A percentile compares a stretch with the other conserved stretches of the same genome.
Conservation (phyloP, 2,329 filamentous ascomycete genomes). For the Pseudogymnoascus sp. region DNA sequence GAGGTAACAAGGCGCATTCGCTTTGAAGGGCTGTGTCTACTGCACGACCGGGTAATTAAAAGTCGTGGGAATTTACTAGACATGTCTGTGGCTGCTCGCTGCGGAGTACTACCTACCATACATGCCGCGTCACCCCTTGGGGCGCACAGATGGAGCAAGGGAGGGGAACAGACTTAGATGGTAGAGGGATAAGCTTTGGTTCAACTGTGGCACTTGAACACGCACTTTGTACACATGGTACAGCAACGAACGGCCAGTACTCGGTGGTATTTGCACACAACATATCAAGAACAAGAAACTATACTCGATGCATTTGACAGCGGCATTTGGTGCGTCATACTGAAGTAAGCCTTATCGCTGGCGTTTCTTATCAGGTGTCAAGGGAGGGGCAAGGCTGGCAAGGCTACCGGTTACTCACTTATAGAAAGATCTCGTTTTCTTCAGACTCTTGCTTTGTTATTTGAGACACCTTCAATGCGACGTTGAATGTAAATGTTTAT, state of each 20-base stretch:
- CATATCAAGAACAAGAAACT: neutral
- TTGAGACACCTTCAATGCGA: neutral
- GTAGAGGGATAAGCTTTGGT: neutral
- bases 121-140: constrained; percentile 1
- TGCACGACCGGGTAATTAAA: neutral
- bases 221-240: neutral
- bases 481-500: neutral
- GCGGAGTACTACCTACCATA: neutral
- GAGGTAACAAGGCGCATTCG: constrained; percentile 10
- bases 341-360: constrained; percentile 4
- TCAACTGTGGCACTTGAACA: neutral
- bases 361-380: constrained; percentile 1
- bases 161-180: neutral
- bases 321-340: constrained; percentile 3
- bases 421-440: neutral
- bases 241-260: neutral
- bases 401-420: neutral
- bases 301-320: constrained; percentile 10
- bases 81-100: neutral
- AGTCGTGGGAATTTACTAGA: neutral
- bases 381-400: constrained; percentile 4
- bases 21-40: neutral
- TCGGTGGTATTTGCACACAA: constrained; percentile 7
- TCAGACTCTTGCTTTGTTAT: neutral
- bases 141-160: neutral